These are phyloP conservation scores for Fusarium praegraminearum DNA, from an alignment of 2,329 filamentous ascomycete species.

Conservation along the genomic window DNA sequence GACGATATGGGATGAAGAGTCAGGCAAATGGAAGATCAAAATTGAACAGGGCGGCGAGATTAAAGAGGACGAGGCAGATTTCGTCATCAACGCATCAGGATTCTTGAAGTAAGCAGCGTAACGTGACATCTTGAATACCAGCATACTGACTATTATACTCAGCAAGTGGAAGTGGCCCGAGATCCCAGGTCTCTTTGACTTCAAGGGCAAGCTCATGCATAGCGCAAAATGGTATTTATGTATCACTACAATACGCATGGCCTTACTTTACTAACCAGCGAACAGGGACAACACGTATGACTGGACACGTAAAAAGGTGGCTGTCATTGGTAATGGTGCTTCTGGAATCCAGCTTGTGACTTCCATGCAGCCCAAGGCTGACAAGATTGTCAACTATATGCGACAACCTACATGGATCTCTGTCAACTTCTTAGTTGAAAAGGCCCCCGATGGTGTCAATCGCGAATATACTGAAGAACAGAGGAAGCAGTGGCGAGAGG, in stretches of 20 bases:
- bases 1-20: slow-evolving; percentile 8
- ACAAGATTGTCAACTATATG: slow-evolving; percentile 10
- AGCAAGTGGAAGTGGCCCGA: slow-evolving; percentile 23
- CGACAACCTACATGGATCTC: slow-evolving; percentile 13
- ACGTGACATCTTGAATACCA: rapidly evolving
- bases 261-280: not conserved
- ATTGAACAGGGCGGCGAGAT: slow-evolving; percentile 7
- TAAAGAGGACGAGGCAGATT: slow-evolving; percentile 13
- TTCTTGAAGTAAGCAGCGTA: slow-evolving; percentile 1
- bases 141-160: not conserved
- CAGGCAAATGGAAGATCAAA: slow-evolving; percentile 14
- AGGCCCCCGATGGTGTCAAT: slow-evolving; percentile 6
- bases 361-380: slow-evolving; percentile 4
- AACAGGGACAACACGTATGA: slow-evolving; percentile 1
- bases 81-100: slow-evolving; percentile 11
- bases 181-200: slow-evolving; percentile 12
- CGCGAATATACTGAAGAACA: slow-evolving; percentile 7
- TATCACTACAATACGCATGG: rapidly evolving
- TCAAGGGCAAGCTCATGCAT: slow-evolving; percentile 11
- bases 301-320: slow-evolving; percentile 6
- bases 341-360: slow-evolving; percentile 11
- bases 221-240: not conserved
- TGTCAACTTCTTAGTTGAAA: slow-evolving; percentile 7
- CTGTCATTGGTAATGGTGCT: slow-evolving; percentile 6
- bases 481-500: slow-evolving; percentile 1